phyloP scores from a whole-genome alignment of 2,329 filamentous ascomycete genomes.

The Elsinoe ampelina region DNA sequence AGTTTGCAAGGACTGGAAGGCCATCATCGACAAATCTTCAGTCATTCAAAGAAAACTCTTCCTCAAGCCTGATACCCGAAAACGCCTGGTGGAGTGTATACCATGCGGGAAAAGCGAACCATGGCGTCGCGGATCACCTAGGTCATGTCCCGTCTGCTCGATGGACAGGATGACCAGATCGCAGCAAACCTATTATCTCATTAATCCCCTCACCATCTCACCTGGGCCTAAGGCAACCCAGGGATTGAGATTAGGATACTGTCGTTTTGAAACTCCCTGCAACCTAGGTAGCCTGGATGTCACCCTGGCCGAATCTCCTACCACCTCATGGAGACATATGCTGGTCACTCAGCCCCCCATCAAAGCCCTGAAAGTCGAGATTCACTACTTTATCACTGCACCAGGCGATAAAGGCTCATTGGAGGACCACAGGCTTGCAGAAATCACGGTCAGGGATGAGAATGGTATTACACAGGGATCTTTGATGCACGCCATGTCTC shows the following conservation, averaged over 20 bases:
- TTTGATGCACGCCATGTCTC: neutral
- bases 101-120: neutral
- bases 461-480: neutral
- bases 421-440: neutral
- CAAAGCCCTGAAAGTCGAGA: neutral
- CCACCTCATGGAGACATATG: neutral
- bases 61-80: neutral
- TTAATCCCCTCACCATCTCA: too few relatives aligned
- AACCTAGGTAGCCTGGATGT: too few relatives aligned
- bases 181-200: too few relatives aligned
- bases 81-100: neutral
- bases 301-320: neutral
- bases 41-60: neutral
- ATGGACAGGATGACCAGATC: too few relatives aligned
- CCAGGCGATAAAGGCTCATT: neutral
- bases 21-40: neutral
- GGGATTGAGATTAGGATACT: too few relatives aligned
- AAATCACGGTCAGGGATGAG: neutral
- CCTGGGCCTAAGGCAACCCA: too few relatives aligned
- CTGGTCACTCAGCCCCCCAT: neutral
- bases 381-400: neutral
- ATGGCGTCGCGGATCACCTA: neutral
- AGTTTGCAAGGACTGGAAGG: slow-evolving; percentile 1
- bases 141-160: neutral
- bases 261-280: too few relatives aligned